Percentiles rank a stretch among this genome's conserved stretches.
phyloP scores from a whole-genome alignment of 2,329 filamentous ascomycete species.

The Clathrospora elynae region DNA sequence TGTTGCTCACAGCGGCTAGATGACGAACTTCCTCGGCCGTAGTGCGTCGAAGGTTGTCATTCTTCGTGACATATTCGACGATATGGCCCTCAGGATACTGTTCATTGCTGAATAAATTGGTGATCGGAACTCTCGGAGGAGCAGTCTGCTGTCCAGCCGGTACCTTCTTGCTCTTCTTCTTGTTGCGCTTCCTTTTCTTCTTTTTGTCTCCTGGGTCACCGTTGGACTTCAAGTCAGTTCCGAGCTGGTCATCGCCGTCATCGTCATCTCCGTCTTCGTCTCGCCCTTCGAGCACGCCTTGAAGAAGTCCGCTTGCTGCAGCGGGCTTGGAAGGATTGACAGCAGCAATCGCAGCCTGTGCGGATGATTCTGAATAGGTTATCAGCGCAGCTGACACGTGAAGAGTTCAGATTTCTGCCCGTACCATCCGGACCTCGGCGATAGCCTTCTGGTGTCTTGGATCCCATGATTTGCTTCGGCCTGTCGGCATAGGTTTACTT shows the following conservation, averaged over 20 bases:
- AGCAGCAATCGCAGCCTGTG: constrained; percentile 28
- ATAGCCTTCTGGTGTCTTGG: constrained; percentile 47
- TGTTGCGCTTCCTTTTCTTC: constrained; percentile 73
- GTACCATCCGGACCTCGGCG: constrained; percentile 42
- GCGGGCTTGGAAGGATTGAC: constrained; percentile 44
- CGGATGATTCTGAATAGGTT: constrained; percentile 31
- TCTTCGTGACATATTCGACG: constrained; percentile 65
- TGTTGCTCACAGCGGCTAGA: constrained; percentile 64
- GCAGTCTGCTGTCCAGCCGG: constrained; percentile 64
- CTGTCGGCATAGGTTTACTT: constrained; percentile 4
- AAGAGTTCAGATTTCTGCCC: background rate
- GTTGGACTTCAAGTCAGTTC: constrained; percentile 39
- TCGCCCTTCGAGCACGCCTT: constrained; percentile 49
- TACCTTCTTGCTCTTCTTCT: constrained; percentile 71
- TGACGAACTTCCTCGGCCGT: constrained; percentile 83
- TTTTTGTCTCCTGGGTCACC: constrained; percentile 60
- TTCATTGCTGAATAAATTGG: constrained; percentile 70
- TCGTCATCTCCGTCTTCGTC: constrained; percentile 57
- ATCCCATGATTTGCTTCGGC: constrained; percentile 41
- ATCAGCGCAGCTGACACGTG: constrained; percentile 23
- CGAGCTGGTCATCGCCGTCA: constrained; percentile 53
- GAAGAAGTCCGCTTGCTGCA: constrained; percentile 44
- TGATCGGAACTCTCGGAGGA: constrained; percentile 73
- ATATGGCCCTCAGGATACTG: constrained; percentile 77
- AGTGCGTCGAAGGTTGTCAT: constrained; percentile 77